A percentile compares a stretch with the other conserved stretches of the same genome.
Evolutionary conservation across 805 yeast species (phyloP).

Genomic region (Saccharomycopsis sp.): DNA sequence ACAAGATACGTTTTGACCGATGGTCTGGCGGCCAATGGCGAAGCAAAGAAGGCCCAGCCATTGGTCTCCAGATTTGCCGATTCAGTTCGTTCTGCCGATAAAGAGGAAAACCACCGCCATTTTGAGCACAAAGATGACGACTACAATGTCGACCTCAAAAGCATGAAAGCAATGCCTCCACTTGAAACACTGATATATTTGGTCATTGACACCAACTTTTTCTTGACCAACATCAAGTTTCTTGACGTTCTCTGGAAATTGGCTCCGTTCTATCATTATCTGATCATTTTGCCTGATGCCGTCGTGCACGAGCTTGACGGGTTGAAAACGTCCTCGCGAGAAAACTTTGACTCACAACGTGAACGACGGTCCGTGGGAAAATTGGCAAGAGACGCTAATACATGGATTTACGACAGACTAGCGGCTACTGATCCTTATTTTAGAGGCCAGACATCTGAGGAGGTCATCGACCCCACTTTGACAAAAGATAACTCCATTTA

Average conservation of each 20-base stretch:
- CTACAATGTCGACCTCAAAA: not conserved
- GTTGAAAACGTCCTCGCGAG: conserved; percentile 43
- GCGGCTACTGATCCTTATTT: conserved; percentile 47
- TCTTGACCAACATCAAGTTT: conserved; percentile 58
- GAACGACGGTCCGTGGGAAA: conserved; percentile 37
- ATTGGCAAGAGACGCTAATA: conserved; percentile 65
- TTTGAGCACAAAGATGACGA: not conserved
- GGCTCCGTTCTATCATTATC: conserved; percentile 37
- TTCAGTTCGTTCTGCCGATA: too few relatives aligned
- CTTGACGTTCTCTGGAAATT: conserved; percentile 44
- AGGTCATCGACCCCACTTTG: conserved; percentile 41
- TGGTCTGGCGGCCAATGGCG: not conserved
- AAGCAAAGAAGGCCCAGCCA: not conserved
- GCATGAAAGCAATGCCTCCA: not conserved
- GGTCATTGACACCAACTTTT: conserved; percentile 79
- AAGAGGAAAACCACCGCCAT: too few relatives aligned
- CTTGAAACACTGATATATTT: conserved; percentile 26
- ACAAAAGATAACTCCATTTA: conserved; percentile 74
- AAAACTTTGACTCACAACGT: conserved; percentile 16
- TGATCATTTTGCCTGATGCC: conserved; percentile 60
- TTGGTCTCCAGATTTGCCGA: not conserved
- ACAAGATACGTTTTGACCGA: not conserved
- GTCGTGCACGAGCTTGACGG: conserved; percentile 81
- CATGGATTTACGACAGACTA: conserved; percentile 63
- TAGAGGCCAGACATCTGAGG: conserved; percentile 56